Evolutionary conservation across 352 stramenopile species (phyloP), one percentile per base, ranked within the genome.

Genomic region (Globisporangium alternatum): DNA sequence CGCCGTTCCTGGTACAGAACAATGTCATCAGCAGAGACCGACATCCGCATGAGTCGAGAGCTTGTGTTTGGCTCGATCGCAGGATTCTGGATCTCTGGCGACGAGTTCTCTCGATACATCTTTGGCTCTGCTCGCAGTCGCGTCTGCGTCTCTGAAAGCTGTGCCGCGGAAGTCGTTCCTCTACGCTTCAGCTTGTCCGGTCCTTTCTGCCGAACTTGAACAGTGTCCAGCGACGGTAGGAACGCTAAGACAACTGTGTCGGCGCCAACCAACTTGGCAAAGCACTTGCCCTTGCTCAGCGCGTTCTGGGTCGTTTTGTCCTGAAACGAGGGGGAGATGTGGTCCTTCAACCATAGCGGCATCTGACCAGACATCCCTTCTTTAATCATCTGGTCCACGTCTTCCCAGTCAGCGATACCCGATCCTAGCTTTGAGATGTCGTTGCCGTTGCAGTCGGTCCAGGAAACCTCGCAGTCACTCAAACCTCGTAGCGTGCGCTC

Each of bases 401-500:
- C 67, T 56, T 66, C 64, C n/a, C 21, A 52, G 21, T 67, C 55
- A 35, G 39, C 66, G 17, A 54, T 47, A 33, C 59, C 44, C 5
- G 54, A 44, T 31, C 51, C 33, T 33, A 65, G 33, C 8, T 59
- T 68, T 3, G 64, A 59, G 1, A 88, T 66, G 52, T 65, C 54
- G 49, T 80, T 64, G 21, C 82, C 82, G 57, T 84, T 80, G 49
- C 81, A 80, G 60, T 96, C 88, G 8, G 88, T 93, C 88, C 88
- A 96, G 35, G 78, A 75, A 13, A 96, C 86, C 66, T 96, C 86
- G 61, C 83, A 95, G 65, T 96, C 88, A 53, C 84, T 94, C 39
- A 96, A 53, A 5, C 86, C 80, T 6, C 74, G 71, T 15, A 96
- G 58, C 37, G 86, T 94, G 21, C 86, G 74, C 59, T 94, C 81